Evolutionary conservation across 306 rosid species (phyloP).

Genomic region (Sesbania bispinosa): DNA sequence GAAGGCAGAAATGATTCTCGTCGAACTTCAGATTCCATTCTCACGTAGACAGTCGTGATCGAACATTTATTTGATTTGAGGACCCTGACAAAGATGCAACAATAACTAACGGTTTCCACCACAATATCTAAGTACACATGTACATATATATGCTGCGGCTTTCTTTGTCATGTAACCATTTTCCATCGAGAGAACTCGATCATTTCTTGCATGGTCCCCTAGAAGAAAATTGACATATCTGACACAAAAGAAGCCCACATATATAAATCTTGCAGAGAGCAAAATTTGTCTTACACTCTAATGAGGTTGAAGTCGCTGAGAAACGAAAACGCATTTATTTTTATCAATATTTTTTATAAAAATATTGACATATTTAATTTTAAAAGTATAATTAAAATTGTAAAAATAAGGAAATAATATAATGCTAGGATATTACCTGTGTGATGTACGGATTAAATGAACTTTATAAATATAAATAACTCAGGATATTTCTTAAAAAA

Average conservation of each 20-base stretch:
- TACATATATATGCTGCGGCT: background rate
- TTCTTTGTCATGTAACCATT: conserved; percentile 3
- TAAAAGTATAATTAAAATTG: no score
- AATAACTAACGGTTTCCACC: conserved; percentile 3
- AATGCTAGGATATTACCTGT: no score
- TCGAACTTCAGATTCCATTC: conserved; percentile 21
- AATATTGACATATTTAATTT: no score
- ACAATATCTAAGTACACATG: conserved; percentile 1
- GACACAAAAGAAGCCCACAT: background rate
- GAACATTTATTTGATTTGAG: background rate
- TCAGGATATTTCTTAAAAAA: no score
- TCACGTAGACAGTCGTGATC: background rate
- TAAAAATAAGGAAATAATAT: no score
- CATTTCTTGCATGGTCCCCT: background rate
- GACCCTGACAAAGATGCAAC: conserved; percentile 7
- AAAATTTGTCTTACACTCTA: background rate
- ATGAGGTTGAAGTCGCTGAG: conserved; percentile 13
- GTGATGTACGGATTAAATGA: no score
- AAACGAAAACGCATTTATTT: no score
- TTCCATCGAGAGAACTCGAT: background rate
- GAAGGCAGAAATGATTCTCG: conserved; percentile 18
- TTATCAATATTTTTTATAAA: no score
- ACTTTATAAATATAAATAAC: no score
- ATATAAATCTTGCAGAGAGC: background rate
- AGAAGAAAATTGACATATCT: conserved; percentile 6